Evolutionary conservation across 2,329 filamentous ascomycete species (phyloP).

Genomic region (Ascochyta pisi): DNA sequence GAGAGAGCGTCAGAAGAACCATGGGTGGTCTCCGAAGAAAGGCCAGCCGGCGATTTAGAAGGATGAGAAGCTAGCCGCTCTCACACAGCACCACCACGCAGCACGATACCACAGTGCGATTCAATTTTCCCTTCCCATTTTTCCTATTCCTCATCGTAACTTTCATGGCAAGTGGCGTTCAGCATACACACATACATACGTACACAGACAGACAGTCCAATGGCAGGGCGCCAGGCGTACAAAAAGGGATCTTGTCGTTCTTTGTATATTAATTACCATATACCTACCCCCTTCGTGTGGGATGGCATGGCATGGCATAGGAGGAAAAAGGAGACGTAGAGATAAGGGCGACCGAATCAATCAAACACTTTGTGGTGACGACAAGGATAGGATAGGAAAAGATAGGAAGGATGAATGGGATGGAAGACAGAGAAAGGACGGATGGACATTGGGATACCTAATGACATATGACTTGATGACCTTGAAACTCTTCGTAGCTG

Average conservation of each 20-base stretch:
- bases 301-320: not conserved
- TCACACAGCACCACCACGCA: not conserved
- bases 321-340: too few relatives aligned
- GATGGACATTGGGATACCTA: slow-evolving; percentile 4
- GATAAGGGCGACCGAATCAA: too few relatives aligned
- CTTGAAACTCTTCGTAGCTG: not conserved
- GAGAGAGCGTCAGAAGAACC: slow-evolving; percentile 28
- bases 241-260: slow-evolving; percentile 11
- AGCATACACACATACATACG: slow-evolving; percentile 12
- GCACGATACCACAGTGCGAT: not conserved
- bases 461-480: slow-evolving; percentile 18
- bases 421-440: not conserved
- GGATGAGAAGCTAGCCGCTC: slow-evolving; percentile 21
- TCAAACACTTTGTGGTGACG: too few relatives aligned
- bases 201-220: not conserved
- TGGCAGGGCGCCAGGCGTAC: slow-evolving; percentile 12
- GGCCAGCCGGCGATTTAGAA: slow-evolving; percentile 34
- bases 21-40: slow-evolving; percentile 32
- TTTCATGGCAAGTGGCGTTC: slow-evolving; percentile 11
- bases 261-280: slow-evolving; percentile 23
- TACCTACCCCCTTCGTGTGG: slow-evolving; percentile 21
- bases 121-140: not conserved
- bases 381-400: not conserved
- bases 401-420: not conserved
- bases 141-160: not conserved